Evolutionary conservation across 345 rosid genomes (phyloP).

Genomic region (Clarkia xantiana): DNA sequence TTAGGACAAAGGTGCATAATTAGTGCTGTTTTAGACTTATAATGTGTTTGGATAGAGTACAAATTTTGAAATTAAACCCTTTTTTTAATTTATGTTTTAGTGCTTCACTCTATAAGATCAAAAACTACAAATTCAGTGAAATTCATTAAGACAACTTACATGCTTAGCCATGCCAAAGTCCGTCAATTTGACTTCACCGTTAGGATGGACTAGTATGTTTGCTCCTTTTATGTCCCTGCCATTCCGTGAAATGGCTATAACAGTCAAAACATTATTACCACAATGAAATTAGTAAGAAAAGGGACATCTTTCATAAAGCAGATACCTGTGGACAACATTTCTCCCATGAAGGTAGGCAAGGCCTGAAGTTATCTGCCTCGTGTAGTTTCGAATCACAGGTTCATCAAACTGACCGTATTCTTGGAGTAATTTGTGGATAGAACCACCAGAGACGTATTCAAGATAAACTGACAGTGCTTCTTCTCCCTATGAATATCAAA

Average conservation of each 20-base stretch:
- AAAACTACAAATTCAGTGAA: no score
- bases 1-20: no score
- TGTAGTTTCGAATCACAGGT: constrained; percentile 85
- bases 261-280: not conserved
- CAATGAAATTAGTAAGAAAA: not conserved
- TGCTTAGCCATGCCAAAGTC: constrained; percentile 99
- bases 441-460: constrained; percentile 94
- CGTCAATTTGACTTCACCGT: constrained; percentile 85
- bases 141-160: constrained; percentile 26
- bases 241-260: not conserved
- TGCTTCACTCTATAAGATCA: no score
- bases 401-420: constrained; percentile 88
- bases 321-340: constrained; percentile 86
- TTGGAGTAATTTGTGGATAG: constrained; percentile 85
- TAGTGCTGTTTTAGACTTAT: no score
- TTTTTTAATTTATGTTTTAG: no score
- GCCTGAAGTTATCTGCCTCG: constrained; percentile 76
- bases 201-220: constrained; percentile 86
- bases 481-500: constrained; percentile 42
- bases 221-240: constrained; percentile 95
- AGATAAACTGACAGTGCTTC: constrained; percentile 91
- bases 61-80: no score
- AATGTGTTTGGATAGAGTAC: no score
- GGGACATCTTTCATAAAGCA: constrained; percentile 6
- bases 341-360: constrained; percentile 85